Percentiles rank a stretch among this genome's conserved stretches.
Conservation (phyloP, 495 filamentous ascomycete genomes). For the Daldinia caldariorum region DNA sequence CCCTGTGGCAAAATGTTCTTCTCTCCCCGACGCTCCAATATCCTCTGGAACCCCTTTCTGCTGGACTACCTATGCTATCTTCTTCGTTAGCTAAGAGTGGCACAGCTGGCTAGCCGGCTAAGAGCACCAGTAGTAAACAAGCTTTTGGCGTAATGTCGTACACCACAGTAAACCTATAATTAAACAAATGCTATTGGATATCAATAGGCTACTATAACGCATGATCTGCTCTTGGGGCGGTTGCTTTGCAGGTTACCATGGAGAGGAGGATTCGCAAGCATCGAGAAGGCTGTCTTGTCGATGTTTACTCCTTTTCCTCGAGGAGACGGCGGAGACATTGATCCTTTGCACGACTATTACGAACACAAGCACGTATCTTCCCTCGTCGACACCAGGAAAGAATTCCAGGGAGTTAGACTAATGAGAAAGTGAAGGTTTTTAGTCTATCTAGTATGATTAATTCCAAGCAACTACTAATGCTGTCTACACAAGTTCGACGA, state of each 20-base stretch:
- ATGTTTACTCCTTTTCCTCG: not conserved
- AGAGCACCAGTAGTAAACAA: not conserved
- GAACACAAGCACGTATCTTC: not conserved
- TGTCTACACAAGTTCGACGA: too few species aligned
- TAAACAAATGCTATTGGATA: not conserved
- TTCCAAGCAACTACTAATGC: not conserved
- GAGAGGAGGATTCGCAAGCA: not conserved
- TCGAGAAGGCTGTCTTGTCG: not conserved
- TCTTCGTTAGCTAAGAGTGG: not conserved
- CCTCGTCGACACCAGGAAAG: not conserved
- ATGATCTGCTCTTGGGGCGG: not conserved
- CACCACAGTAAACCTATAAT: not conserved
- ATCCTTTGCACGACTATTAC: not conserved
- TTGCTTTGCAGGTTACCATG: not conserved
- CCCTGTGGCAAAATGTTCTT: not conserved
- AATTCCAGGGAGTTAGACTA: not conserved
- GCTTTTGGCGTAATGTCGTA: not conserved
- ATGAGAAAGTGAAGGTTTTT: not conserved
- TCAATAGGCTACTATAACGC: not conserved
- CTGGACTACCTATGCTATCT: not conserved
- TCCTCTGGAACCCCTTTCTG: not conserved
- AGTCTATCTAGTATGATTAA: not conserved
- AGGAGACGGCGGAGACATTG: too few species aligned
- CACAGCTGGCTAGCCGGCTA: not conserved
- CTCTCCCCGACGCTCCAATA: not conserved